phyloP scores from a whole-genome alignment of 495 filamentous ascomycete species.

The Sabuloglossum arenarium region DNA sequence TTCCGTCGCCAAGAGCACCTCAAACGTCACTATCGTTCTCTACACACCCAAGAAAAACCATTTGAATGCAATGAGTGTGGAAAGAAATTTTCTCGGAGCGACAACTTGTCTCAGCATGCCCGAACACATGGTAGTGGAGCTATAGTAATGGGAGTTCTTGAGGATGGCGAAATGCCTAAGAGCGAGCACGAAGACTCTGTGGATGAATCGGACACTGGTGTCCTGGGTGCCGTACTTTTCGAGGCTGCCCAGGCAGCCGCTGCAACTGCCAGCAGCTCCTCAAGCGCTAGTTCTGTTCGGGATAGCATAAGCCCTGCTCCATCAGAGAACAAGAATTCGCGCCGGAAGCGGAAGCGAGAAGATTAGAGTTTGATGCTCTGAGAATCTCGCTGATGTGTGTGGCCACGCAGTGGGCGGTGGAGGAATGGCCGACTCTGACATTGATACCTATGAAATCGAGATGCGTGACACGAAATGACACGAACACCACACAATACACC shows the following conservation, averaged over 20 bases:
- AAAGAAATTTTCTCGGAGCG: conserved; percentile 96
- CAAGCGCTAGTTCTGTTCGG: conserved; percentile 28
- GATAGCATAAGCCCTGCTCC: conserved; percentile 24
- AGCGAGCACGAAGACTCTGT: conserved; percentile 21
- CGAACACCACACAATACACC: not conserved
- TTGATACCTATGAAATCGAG: conserved; percentile 1
- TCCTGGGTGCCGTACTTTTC: conserved; percentile 53
- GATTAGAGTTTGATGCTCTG: conserved; percentile 1
- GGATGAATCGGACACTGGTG: conserved; percentile 36
- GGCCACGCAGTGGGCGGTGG: not conserved
- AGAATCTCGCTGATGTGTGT: not conserved
- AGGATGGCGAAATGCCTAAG: conserved; percentile 34
- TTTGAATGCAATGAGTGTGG: conserved; percentile 95
- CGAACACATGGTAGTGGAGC: conserved; percentile 82
- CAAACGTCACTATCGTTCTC: conserved; percentile 94
- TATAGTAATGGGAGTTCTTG: conserved; percentile 72
- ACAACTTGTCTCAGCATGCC: conserved; percentile 92
- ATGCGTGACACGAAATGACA: not conserved
- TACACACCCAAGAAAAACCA: conserved; percentile 96
- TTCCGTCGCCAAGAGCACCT: conserved; percentile 98
- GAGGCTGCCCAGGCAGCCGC: conserved; percentile 46
- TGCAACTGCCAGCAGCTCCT: conserved; percentile 27
- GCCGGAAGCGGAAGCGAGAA: conserved; percentile 65
- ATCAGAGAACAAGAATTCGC: conserved; percentile 27
- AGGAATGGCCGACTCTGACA: not conserved